These are phyloP conservation scores for Cubamyces sp. DNA, from an alignment of 768 basidiomycete genomes.

Conservation along the genomic window DNA sequence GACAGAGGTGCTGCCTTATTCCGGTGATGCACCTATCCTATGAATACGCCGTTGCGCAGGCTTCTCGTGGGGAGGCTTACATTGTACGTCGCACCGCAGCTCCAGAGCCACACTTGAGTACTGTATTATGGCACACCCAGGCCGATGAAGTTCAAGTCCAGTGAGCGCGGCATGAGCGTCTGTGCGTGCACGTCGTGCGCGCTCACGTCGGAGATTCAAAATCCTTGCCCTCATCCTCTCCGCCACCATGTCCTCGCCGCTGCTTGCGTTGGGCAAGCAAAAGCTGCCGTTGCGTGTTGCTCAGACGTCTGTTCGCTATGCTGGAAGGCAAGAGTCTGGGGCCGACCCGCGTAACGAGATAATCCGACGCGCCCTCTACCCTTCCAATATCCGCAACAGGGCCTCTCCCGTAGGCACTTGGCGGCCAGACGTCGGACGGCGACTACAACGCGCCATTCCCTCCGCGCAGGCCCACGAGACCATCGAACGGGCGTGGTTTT, in stretches of 20 bases:
- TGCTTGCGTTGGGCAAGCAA: constrained; percentile 41
- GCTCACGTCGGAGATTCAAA: constrained; percentile 14
- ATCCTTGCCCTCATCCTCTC: constrained; percentile 16
- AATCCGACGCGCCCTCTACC: constrained; percentile 82
- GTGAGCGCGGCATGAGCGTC: not conserved
- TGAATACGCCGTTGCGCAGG: too few relatives aligned
- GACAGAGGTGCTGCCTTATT: too few relatives aligned
- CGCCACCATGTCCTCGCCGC: constrained; percentile 45
- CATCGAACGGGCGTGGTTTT: constrained; percentile 87
- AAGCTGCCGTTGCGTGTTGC: constrained; percentile 39
- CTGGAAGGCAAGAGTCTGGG: constrained; percentile 43
- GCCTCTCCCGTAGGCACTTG: constrained; percentile 81
- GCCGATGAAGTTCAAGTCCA: not conserved
- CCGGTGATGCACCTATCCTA: too few relatives aligned
- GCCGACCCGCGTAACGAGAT: constrained; percentile 69
- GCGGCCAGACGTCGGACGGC: constrained; percentile 77
- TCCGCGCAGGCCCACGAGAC: constrained; percentile 90
- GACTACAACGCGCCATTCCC: constrained; percentile 83
- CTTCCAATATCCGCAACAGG: constrained; percentile 69
- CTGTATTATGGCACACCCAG: too few relatives aligned
- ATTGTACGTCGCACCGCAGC: not conserved
- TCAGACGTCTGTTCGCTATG: constrained; percentile 44
- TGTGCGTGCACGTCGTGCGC: not conserved
- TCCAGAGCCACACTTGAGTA: too few relatives aligned
- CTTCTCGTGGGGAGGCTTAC: not conserved